Percentiles rank a stretch among this genome's conserved stretches.
Evolutionary conservation across 768 basidiomycete species (phyloP).

Genomic region (Boletus subcaerulescens): DNA sequence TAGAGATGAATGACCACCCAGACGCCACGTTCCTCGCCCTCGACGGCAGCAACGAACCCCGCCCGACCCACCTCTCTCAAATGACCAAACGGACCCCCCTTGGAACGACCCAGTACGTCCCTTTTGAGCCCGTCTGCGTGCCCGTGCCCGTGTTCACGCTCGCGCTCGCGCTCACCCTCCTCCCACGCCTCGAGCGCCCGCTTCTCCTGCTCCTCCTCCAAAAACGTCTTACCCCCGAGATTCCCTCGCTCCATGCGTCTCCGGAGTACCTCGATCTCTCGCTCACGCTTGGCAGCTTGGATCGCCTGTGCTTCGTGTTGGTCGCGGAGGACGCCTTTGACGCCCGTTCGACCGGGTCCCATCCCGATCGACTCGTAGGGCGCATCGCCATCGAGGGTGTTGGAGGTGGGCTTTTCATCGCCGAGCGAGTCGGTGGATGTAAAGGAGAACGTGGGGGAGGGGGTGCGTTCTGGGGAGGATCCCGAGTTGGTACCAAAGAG

Average conservation of each 20-base stretch:
- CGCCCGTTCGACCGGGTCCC: conserved; percentile 83
- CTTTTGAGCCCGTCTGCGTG: conserved; percentile 6
- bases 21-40: conserved; percentile 60
- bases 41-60: conserved; percentile 73
- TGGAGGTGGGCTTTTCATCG: conserved; percentile 41
- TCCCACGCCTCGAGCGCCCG: conserved; percentile 39
- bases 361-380: conserved; percentile 68
- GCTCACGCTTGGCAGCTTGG: conserved; percentile 49
- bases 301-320: conserved; percentile 62
- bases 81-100: conserved; percentile 68
- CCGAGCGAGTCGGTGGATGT: conserved; percentile 28
- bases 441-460: conserved; percentile 43
- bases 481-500: conserved; percentile 57
- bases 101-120: conserved; percentile 47
- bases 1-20: conserved; percentile 90
- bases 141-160: background rate
- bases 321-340: conserved; percentile 86
- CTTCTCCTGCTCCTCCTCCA: conserved; percentile 74
- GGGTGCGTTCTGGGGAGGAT: conserved; percentile 63
- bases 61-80: conserved; percentile 74
- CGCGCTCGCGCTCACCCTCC: conserved; percentile 28
- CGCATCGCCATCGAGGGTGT: conserved; percentile 30
- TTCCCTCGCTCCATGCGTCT: conserved; percentile 60
- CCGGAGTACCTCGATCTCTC: conserved; percentile 52
- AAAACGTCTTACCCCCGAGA: conserved; percentile 66